Evolutionary conservation across 805 yeast genomes (phyloP).

Genomic region (Starmerella ratchasimensis): DNA sequence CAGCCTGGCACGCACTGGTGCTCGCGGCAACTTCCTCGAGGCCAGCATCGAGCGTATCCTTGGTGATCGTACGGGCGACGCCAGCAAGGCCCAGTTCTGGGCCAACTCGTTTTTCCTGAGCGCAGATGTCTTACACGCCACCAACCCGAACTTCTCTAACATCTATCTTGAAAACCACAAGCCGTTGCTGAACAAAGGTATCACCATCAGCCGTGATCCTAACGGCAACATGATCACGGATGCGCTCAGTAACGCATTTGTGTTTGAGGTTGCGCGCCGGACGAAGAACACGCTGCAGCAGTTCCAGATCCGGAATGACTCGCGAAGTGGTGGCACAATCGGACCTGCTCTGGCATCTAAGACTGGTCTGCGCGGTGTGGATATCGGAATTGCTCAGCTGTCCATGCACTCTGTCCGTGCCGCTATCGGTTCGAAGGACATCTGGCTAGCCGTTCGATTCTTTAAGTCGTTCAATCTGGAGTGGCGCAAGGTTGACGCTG

Average conservation of each 20-base stretch:
- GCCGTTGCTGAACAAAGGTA: constrained; percentile 67
- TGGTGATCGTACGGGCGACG: constrained; percentile 19
- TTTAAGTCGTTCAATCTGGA: constrained; percentile 53
- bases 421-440: constrained; percentile 61
- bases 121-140: constrained; percentile 72
- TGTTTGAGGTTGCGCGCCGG: constrained; percentile 52
- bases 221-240: constrained; percentile 80
- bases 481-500: constrained; percentile 43
- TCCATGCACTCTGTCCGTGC: constrained; percentile 83
- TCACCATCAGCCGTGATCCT: constrained; percentile 58
- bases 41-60: constrained; percentile 40
- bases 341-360: constrained; percentile 42
- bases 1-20: constrained; percentile 67
- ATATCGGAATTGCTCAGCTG: constrained; percentile 69
- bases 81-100: constrained; percentile 32
- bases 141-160: constrained; percentile 50
- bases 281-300: constrained; percentile 56
- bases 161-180: constrained; percentile 66
- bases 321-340: constrained; percentile 79
- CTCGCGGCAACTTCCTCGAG: constrained; percentile 62
- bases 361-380: constrained; percentile 43
- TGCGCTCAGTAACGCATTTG: constrained; percentile 52
- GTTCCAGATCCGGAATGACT: constrained; percentile 76
- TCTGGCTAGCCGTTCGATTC: constrained; percentile 59
- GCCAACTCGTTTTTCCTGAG: constrained; percentile 71